Conservation (phyloP, 139 green algal species). For the Chlorella sp. region DNA sequence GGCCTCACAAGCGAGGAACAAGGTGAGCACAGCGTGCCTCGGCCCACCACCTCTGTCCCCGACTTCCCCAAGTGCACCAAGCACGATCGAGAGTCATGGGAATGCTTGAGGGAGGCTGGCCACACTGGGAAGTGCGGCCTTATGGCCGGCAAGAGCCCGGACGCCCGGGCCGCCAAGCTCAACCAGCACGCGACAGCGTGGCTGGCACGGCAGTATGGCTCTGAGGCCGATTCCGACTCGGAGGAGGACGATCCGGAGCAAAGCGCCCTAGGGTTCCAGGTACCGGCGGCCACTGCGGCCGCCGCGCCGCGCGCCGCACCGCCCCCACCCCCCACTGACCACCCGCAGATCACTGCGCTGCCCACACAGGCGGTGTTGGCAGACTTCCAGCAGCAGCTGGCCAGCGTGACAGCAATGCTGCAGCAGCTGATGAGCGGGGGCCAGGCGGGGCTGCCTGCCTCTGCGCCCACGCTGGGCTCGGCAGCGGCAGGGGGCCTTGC, state of each 20-base stretch:
- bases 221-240: background rate
- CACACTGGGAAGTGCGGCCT: background rate
- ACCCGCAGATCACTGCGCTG: background rate
- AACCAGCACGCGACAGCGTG: background rate
- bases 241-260: background rate
- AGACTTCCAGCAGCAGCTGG: background rate
- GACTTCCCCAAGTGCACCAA: background rate
- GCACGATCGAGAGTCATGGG: background rate
- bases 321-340: too few relatives aligned
- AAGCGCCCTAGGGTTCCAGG: background rate
- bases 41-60: too few relatives aligned
- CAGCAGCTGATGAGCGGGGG: background rate
- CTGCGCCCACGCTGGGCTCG: background rate
- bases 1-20: too few relatives aligned
- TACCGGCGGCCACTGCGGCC: background rate
- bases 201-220: background rate
- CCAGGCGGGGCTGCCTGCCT: background rate
- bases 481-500: background rate
- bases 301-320: too few relatives aligned
- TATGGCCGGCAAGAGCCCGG: background rate
- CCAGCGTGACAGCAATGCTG: background rate
- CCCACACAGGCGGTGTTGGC: background rate
- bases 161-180: background rate
- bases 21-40: too few relatives aligned
- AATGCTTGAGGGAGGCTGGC: background rate